Evolutionary conservation across 345 rosid genomes (phyloP), one percentile per base, ranked within the genome.

Genomic region (Populus alba): DNA sequence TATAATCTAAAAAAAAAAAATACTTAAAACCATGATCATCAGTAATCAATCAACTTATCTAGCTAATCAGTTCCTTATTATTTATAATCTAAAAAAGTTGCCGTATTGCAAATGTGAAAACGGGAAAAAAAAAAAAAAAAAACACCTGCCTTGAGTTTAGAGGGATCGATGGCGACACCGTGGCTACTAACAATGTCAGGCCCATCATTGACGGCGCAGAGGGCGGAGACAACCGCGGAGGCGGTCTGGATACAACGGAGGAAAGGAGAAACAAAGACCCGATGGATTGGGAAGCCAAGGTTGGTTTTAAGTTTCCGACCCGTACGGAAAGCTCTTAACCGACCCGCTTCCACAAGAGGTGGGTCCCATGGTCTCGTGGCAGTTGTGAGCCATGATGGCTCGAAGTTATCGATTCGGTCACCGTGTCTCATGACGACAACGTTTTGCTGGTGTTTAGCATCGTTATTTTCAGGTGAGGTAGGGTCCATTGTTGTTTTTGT

Each of bases 351-450:
- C 1, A 82, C 62, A 1, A 95, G 77, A 12, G 93, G 95, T 0
- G 99, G 98, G 79, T 95, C 98, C 98, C 97, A 95, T 0, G 92
- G 96, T 71, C 88, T 81, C 8, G 78, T 76, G 5, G 99, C 98
- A 5, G 85, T 86, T n/a, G 77, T 55, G 4, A 81, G 80, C 97
- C 98, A 95, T 2, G 73, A 74, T 2, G 87, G 89, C 8, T 90
- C 91, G 80, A 84, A 75, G 77, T 85, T 88, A 83, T 95, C 98
- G 66, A 90, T 73, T 17, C 98, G 95, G 76, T 93, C 95, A 8
- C 98, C 98, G 82, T 93, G 99, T 68, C 99, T 87, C 94, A 95
- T 89, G n/a, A 95, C 93, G 79, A 95, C 75, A 35, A 95, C 85
- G 82, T 90, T 85, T 71, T 93, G 98, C 82, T 72, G 68, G 29